Evolutionary conservation across 495 filamentous ascomycete species (phyloP), one percentile per base, ranked within the genome.

Genomic region (Cudoniella acicularis): DNA sequence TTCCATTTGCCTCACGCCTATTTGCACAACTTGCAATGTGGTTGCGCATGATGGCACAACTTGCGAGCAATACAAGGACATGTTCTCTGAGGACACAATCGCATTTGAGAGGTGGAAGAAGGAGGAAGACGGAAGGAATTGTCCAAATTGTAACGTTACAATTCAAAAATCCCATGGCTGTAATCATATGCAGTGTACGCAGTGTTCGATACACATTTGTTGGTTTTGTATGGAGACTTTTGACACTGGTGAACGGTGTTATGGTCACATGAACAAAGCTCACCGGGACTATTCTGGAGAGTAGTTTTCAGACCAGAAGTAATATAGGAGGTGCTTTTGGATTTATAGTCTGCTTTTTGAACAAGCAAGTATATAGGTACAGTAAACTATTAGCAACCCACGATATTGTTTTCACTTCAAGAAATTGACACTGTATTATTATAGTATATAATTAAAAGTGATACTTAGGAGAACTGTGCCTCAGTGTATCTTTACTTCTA

Each of bases 1-100:
- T 54, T 55, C 68, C 6, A 56, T 47, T 3, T 80, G 77, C 52
- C 64, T 77, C 4, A 59, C 57, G 0, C 3, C 59, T 0, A 57
- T 71, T 22, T 80, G 77, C 53, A 77, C 73, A 0, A 56, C 23
- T 6, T 80, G 77, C 60, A 64, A 73, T 20, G 60, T 52, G 0
- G 10, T 52, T n/a, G 43, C 62, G 16, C 76, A 79, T 45, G 66
- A 66, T 11, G 64, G 59, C 0, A 64, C 75, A 57, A 73, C 63
- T 0, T 80, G 77, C 22, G 73, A 52, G 2, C 71, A 73, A 10
- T 70, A 74, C 27, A 57, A 65, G 25, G 68, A 70, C 10, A 3
- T 69, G 0, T 42, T 49, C 9, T 64, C 72, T 1, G 70, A 73
- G 0, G 64, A 67, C 0, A 49, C 65, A 13, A 51, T 60, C 36